Evolutionary conservation across 169 alveolate species (phyloP).

Genomic region (Plasmodium coatneyi): DNA sequence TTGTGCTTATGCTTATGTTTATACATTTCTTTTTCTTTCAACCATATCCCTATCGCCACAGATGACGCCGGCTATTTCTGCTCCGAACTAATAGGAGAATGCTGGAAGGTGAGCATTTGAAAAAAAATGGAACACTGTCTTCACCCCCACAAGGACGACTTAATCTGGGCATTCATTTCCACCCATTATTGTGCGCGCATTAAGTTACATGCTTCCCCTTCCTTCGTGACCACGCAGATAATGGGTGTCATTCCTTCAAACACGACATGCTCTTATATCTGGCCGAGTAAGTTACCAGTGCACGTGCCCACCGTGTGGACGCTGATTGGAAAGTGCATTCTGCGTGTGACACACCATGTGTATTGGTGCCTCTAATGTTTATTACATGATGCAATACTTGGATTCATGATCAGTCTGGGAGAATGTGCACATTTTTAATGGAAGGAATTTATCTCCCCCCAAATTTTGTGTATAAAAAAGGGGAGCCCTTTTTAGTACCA

Average conservation of each 20-base stretch:
- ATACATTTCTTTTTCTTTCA: background rate
- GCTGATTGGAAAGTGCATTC: too few relatives aligned
- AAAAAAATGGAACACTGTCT: background rate
- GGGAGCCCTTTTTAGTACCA: background rate
- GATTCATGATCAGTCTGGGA: background rate
- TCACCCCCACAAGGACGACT: background rate
- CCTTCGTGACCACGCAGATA: background rate
- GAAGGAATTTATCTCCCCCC: background rate
- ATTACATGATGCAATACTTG: background rate
- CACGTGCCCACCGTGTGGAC: background rate
- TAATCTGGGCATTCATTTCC: background rate
- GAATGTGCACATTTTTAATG: background rate
- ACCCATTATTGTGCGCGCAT: background rate
- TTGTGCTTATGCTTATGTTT: background rate
- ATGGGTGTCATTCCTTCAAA: slow-evolving; percentile 61
- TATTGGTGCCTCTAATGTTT: background rate
- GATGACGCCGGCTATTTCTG: slow-evolving; percentile 42
- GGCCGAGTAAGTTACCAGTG: slow-evolving; percentile 30
- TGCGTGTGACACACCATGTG: background rate
- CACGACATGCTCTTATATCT: slow-evolving; percentile 23
- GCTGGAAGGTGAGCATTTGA: slow-evolving; percentile 41
- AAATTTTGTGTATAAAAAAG: background rate
- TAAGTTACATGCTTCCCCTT: background rate
- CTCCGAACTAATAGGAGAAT: slow-evolving; percentile 65
- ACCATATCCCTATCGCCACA: background rate